These are phyloP conservation scores for Fusarium caatingaense DNA, from an alignment of 2,329 filamentous ascomycete species.

Conservation along the genomic window DNA sequence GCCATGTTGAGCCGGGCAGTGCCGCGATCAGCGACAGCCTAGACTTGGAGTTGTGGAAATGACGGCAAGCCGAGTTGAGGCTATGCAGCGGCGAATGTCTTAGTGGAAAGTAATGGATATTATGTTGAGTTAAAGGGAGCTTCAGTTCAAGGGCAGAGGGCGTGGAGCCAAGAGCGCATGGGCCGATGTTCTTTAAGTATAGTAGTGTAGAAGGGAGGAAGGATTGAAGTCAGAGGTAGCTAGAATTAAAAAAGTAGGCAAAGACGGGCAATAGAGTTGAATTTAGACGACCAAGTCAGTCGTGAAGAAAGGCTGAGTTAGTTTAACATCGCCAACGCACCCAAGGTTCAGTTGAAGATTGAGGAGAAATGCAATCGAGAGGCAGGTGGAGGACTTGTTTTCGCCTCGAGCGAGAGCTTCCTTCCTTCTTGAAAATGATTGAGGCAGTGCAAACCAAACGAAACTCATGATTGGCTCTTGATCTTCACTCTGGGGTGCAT, in stretches of 20 bases:
- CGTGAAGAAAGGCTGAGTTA: conserved; percentile 1
- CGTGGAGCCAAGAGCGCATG: conserved; percentile 41
- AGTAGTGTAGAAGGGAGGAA: neutral
- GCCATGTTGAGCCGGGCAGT: conserved; percentile 37
- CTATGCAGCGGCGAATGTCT: conserved; percentile 40
- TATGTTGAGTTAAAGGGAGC: conserved; percentile 30
- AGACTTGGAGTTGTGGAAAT: conserved; percentile 16
- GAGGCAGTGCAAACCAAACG: conserved; percentile 39
- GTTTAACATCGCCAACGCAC: conserved; percentile 15
- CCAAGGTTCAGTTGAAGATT: conserved; percentile 22
- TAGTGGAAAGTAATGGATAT: conserved; percentile 12
- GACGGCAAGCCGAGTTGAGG: conserved; percentile 27
- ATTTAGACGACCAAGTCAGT: conserved; percentile 2
- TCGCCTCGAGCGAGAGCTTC: conserved; percentile 20
- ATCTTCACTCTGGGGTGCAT: conserved; percentile 7
- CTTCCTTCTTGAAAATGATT: conserved; percentile 18
- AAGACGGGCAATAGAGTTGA: conserved; percentile 9
- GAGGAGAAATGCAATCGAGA: conserved; percentile 23
- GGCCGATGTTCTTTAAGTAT: conserved; percentile 30
- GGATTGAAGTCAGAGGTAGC: conserved; percentile 10
- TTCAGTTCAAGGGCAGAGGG: conserved; percentile 34
- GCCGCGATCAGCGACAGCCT: conserved; percentile 24
- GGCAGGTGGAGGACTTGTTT: conserved; percentile 12
- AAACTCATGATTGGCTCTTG: conserved; percentile 27
- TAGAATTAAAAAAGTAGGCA: conserved; percentile 19